Evolutionary conservation across 768 basidiomycete species (phyloP).

Genomic region (Calocybe indica): DNA sequence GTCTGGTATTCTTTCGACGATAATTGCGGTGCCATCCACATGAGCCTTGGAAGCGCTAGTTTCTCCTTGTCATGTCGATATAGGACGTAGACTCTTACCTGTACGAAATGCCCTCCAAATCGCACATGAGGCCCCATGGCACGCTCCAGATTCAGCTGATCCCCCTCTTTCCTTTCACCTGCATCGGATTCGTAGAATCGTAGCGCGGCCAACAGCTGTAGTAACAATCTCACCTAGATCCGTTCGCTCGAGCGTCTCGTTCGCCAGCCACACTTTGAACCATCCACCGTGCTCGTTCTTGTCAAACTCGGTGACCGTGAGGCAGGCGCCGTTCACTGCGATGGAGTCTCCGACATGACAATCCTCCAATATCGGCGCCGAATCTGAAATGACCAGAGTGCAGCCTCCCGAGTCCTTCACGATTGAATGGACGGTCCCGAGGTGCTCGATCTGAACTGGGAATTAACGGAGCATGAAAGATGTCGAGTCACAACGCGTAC

Average conservation of each 20-base stretch:
- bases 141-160: constrained; percentile 87
- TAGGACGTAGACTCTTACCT: constrained; percentile 43
- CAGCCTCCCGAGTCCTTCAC: constrained; percentile 69
- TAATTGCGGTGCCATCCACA: constrained; percentile 82
- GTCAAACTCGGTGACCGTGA: constrained; percentile 89
- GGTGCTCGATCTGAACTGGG: constrained; percentile 73
- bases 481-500: constrained; percentile 32
- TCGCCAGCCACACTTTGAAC: constrained; percentile 94
- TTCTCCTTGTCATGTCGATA: neutral
- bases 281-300: constrained; percentile 55
- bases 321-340: constrained; percentile 79
- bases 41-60: constrained; percentile 58
- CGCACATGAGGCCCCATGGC: constrained; percentile 89
- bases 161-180: constrained; percentile 78
- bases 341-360: constrained; percentile 95
- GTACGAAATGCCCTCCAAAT: constrained; percentile 97
- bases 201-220: neutral
- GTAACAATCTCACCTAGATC: constrained; percentile 60
- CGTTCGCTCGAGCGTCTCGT: constrained; percentile 88
- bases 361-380: constrained; percentile 73
- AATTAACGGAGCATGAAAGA: neutral
- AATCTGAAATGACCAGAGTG: constrained; percentile 69
- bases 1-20: constrained; percentile 60
- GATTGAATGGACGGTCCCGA: constrained; percentile 69
- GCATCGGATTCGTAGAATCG: constrained; percentile 2